phyloP scores from a whole-genome alignment of 345 rosid genomes.

The Gossypioides kirkii region DNA sequence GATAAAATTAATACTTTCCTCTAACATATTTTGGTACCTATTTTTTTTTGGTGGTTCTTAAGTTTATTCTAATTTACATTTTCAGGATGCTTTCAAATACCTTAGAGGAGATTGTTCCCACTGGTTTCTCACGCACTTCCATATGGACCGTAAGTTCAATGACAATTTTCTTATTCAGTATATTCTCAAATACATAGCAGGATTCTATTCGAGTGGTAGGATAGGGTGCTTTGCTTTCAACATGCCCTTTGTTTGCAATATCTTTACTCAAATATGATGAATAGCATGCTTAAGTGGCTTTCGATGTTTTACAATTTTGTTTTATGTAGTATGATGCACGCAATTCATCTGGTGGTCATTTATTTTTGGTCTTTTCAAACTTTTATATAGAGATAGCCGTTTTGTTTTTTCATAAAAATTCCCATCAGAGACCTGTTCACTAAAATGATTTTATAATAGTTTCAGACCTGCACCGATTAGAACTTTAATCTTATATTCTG shows the following conservation, averaged over 20 bases:
- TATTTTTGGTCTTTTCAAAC: not conserved
- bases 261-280: not conserved
- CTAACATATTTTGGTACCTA: not conserved
- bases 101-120: slow-evolving; percentile 86
- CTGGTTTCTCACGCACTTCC: slow-evolving; percentile 98
- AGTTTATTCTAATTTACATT: slow-evolving; percentile 17
- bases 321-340: not conserved
- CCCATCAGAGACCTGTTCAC: not conserved
- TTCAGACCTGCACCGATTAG: not conserved
- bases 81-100: slow-evolving; percentile 95
- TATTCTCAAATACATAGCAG: not conserved
- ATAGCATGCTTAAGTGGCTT: not conserved
- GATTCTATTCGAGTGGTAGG: not conserved
- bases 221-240: not conserved
- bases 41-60: slow-evolving; percentile 8
- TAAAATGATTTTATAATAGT: not conserved
- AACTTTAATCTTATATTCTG: not conserved
- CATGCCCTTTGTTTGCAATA: not conserved
- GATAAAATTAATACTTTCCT: not conserved
- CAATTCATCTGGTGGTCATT: not conserved
- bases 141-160: slow-evolving; percentile 84
- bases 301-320: not conserved
- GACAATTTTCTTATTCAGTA: slow-evolving; percentile 6
- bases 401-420: not conserved
- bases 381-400: not conserved